A percentile compares a stretch with the other conserved stretches of the same genome.
Evolutionary conservation across 2,329 filamentous ascomycete species (phyloP).

Genomic region (Aaosphaeria pasadenensis): DNA sequence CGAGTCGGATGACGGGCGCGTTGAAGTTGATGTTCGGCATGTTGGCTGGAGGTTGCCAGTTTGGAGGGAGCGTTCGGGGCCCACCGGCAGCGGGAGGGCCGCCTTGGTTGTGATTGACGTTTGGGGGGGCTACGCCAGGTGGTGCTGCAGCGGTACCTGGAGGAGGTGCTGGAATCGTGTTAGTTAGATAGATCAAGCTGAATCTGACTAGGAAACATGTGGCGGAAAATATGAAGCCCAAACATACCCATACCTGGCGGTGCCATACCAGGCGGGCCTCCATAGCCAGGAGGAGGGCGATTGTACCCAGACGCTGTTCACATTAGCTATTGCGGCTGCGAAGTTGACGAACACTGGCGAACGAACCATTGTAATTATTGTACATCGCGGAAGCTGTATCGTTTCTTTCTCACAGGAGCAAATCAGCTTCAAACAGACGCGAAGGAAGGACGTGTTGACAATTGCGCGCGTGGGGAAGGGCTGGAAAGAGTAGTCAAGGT

Average conservation of each 20-base stretch:
- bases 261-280: conserved; percentile 72
- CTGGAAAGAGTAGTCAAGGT: too few relatives aligned
- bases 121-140: conserved; percentile 62
- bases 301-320: conserved; percentile 60
- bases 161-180: conserved; percentile 59
- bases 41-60: conserved; percentile 84
- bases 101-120: conserved; percentile 63
- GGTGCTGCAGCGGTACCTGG: conserved; percentile 75
- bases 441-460: too few relatives aligned
- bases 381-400: too few relatives aligned
- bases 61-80: conserved; percentile 74
- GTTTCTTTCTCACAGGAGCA: too few relatives aligned
- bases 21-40: conserved; percentile 99
- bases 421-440: too few relatives aligned
- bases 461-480: too few relatives aligned
- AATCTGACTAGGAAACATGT: neutral
- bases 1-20: conserved; percentile 90
- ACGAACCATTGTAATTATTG: too few relatives aligned
- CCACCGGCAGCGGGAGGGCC: conserved; percentile 73
- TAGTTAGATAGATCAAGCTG: too few relatives aligned
- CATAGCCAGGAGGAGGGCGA: conserved; percentile 69
- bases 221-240: neutral
- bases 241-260: conserved; percentile 77
- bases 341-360: too few relatives aligned
- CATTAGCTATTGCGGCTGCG: neutral